Conservation (phyloP, 116 monocot genomes). For the Iris pallida region DNA sequence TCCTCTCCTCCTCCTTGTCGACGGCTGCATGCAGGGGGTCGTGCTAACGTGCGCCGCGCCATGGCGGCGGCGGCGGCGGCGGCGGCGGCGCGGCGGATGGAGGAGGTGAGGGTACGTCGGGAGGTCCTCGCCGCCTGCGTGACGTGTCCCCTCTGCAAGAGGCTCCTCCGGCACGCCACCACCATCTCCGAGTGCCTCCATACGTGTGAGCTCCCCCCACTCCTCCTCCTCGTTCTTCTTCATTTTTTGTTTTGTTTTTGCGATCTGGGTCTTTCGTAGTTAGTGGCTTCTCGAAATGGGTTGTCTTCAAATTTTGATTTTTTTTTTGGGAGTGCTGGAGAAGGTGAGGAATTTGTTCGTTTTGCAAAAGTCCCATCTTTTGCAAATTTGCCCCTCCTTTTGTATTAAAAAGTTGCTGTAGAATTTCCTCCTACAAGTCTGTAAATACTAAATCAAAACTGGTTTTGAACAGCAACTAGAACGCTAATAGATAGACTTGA, state of each 20-base stretch:
- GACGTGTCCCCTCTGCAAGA: conserved; percentile 81
- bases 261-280: conserved; percentile 8
- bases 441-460: too few species aligned
- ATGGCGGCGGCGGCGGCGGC: too few species aligned
- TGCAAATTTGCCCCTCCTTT: too few species aligned
- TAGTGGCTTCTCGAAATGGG: background rate
- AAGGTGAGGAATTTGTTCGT: too few species aligned
- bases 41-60: conserved; percentile 10
- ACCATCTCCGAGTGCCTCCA: conserved; percentile 97
- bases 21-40: conserved; percentile 1
- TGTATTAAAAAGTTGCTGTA: too few species aligned
- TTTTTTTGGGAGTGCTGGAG: too few species aligned
- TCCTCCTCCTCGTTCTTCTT: background rate
- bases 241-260: background rate
- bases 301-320: conserved; percentile 8
- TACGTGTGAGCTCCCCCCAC: conserved; percentile 56
- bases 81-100: conserved; percentile 17
- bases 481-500: too few species aligned
- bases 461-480: too few species aligned
- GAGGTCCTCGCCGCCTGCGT: conserved; percentile 61
- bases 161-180: conserved; percentile 86
- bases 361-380: too few species aligned
- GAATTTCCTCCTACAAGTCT: too few species aligned
- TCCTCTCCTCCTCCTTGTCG: too few species aligned
- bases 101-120: conserved; percentile 54